Percentiles rank a stretch among this genome's conserved stretches.
Evolutionary conservation across 2,329 filamentous ascomycete species (phyloP).

Genomic region (Alternaria incomplexa): DNA sequence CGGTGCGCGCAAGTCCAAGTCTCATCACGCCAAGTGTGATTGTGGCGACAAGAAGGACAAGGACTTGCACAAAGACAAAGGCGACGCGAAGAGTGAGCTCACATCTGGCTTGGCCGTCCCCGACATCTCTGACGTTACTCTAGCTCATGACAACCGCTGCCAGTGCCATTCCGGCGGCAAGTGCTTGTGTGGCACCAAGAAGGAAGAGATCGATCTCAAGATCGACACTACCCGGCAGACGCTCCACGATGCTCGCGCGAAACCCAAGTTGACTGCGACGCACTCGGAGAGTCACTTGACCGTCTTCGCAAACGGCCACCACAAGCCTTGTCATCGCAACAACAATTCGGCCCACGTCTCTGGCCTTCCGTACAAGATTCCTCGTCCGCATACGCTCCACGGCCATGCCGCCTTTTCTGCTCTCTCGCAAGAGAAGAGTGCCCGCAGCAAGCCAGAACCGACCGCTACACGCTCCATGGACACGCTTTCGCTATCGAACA

Average conservation of each 20-base stretch:
- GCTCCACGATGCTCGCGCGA: conserved; percentile 55
- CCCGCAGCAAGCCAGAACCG: conserved; percentile 32
- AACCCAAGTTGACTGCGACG: conserved; percentile 62
- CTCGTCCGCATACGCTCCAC: conserved; percentile 50
- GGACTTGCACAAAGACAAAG: conserved; percentile 55
- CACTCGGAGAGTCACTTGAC: conserved; percentile 67
- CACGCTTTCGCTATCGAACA: conserved; percentile 46
- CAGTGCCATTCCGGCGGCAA: conserved; percentile 65
- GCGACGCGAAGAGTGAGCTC: conserved; percentile 48
- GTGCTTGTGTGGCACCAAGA: conserved; percentile 66
- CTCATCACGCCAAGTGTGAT: conserved; percentile 94
- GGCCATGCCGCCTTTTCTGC: conserved; percentile 39
- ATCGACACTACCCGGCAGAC: conserved; percentile 53
- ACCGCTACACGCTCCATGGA: conserved; percentile 41
- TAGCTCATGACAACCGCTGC: conserved; percentile 51
- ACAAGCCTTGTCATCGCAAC: conserved; percentile 69
- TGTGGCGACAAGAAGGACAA: conserved; percentile 88
- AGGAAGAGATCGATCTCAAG: conserved; percentile 58
- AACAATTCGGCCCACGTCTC: conserved; percentile 69
- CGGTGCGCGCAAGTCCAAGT: conserved; percentile 91
- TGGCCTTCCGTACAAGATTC: conserved; percentile 68
- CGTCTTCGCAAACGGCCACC: conserved; percentile 68
- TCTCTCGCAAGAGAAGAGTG: conserved; percentile 27
- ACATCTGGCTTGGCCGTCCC: conserved; percentile 40
- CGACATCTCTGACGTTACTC: conserved; percentile 39